Evolutionary conservation across 2,329 filamentous ascomycete species (phyloP), one percentile per base, ranked within the genome.

Genomic region (Xylaria sp.): DNA sequence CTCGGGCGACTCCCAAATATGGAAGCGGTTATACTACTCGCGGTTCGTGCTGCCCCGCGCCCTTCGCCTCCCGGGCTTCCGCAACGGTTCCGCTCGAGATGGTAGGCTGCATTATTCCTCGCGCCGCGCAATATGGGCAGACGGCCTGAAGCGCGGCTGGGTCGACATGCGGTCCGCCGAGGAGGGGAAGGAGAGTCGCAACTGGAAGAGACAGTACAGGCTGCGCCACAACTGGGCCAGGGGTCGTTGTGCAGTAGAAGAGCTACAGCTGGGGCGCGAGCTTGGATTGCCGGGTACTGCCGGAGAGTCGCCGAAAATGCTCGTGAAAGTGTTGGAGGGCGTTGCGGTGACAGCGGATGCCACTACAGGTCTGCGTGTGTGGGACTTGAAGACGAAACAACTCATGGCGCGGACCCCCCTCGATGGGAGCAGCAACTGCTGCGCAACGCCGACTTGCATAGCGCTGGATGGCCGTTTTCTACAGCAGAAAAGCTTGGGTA

Each of bases 211-310:
- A 69, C 92, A 96, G 75, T 98, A 97, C 80, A 93, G 91, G 75
- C 84, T 98, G 59, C 87, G 93, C 54, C 92, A 97, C 78, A 98
- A 98, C 81, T 98, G 96, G 96, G 88, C 92, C 1, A 88, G 86
- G 70, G 96, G 95, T 0, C 90, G 88, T 73, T 97, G 93, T 75
- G 91, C 88, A 44, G 89, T 97, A 13, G 90, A 92, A 42, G 92
- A 97, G 79, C 87, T 98, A 35, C 85, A 82, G 85, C 62, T 82
- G 71, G 65, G 76, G 37, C 55, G 66, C 21, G 74, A 75, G 10
- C 21, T 50, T 8, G n/a, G 69, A 65, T n/a, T 70, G 2, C 25
- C 23, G 2, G 72, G 68, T 6, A 54, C 50, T 6, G 16, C 18
- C 18, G 82, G 85, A 51, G 80, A 83, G 1, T 81, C 67, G 5